Conservation (phyloP, 2,329 filamentous ascomycete species). For the Aspergillus bombycis region DNA sequence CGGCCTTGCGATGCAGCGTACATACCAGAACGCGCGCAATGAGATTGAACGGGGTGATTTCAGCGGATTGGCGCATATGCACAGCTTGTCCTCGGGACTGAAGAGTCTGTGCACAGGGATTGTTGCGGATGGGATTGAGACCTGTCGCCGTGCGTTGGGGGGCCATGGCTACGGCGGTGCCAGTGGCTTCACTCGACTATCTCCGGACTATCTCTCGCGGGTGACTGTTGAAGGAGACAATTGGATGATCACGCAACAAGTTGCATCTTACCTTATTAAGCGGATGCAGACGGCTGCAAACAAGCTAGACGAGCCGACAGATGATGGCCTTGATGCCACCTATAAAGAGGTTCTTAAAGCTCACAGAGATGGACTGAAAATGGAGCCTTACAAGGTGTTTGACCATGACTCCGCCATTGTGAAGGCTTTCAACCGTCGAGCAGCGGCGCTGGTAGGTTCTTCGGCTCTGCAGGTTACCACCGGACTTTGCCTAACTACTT, state of each 20-base stretch:
- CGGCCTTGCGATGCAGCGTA: constrained; percentile 50
- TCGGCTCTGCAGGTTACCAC: too few relatives aligned
- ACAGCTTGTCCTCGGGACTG: constrained; percentile 55
- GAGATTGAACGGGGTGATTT: constrained; percentile 54
- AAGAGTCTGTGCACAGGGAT: constrained; percentile 58
- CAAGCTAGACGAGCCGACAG: too few relatives aligned
- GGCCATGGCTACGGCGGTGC: constrained; percentile 58
- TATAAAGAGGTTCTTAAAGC: too few relatives aligned
- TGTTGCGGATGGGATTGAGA: constrained; percentile 59
- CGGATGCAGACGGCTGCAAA: neutral
- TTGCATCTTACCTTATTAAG: constrained; percentile 25
- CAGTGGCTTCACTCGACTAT: constrained; percentile 55
- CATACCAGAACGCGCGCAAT: constrained; percentile 51
- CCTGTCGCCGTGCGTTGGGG: constrained; percentile 55
- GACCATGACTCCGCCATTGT: too few relatives aligned
- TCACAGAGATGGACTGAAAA: too few relatives aligned
- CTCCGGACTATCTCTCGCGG: constrained; percentile 44
- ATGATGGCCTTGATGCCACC: too few relatives aligned
- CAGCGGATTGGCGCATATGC: constrained; percentile 52
- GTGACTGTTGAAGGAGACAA: constrained; percentile 60
- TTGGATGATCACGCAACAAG: constrained; percentile 61
- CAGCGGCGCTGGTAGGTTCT: too few relatives aligned
- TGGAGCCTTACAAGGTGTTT: too few relatives aligned
- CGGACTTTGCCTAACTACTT: too few relatives aligned
- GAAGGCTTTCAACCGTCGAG: too few relatives aligned